Base-by-base conservation (phyloP, 208 protist species). In the Crithidia thermophila region DNA sequence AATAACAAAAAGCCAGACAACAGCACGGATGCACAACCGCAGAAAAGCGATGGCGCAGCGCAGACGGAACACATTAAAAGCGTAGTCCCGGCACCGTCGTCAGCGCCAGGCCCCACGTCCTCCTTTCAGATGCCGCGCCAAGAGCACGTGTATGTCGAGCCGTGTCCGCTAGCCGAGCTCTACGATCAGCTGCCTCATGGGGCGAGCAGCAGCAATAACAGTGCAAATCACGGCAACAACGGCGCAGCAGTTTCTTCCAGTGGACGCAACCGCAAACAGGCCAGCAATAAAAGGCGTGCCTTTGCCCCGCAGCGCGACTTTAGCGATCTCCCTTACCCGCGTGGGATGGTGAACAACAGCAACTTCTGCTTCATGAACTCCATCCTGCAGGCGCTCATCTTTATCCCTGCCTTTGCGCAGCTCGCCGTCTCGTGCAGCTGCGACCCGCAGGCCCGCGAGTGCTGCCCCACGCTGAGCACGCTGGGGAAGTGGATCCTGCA, bases 331-430 rank as follows among this genome's bases (percentile, higher is more conserved):
- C 85, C 80, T 4, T 77, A 71, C 51, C 74, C 85, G 27, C 80
- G 82, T 49, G 90, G 90, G 4, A 81, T 95, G 16, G 28, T 85
- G 11, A 95, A 95, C 52, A 89, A 66, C 60, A 82, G 72, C 57
- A 91, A 95, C 66, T 92, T 77, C 55, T 95, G 90, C 72, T 95
- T 91, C 64, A 94, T 95, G 66, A 94, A 93, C 70, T 77, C 87
- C 1, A 77, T 92, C 7, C 42, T 92, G 63, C 90, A 95, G 47
- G 72, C 66, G 0, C 64, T 93, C 4, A 43, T 86, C 11, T 93
- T 90, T 49, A 76, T 78, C 6, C 85, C 90, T 1, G 58, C 87
- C 0, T 85, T 95, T 52, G 85, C 85, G 27, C 90, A 95, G 52
- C 63, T 94, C 16, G 52, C 79, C 1, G 65, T 90, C 0, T 86